phyloP scores from a whole-genome alignment of 257 asterid genomes.

The Marsdenia floribunda region DNA sequence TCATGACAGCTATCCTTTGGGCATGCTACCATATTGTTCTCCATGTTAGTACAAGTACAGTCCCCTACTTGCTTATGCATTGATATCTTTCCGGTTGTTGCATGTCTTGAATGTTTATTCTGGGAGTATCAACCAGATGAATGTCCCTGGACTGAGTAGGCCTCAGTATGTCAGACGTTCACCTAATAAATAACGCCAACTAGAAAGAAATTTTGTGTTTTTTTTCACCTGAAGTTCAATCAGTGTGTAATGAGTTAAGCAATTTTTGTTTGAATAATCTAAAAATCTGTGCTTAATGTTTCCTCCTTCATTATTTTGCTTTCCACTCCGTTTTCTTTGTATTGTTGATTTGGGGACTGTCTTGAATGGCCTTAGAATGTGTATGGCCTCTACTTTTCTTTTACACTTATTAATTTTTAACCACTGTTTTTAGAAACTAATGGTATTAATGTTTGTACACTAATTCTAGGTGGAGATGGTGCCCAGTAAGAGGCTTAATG shows the following conservation, averaged over 20 bases:
- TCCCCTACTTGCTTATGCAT: neutral
- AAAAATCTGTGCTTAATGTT: neutral
- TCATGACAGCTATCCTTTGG: neutral
- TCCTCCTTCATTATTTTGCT: neutral
- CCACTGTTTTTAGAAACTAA: neutral
- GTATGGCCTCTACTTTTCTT: neutral
- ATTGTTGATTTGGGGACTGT: neutral
- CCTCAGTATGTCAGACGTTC: neutral
- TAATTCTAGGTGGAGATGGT: constrained; percentile 89
- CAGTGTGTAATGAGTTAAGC: neutral
- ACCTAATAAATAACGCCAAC: neutral
- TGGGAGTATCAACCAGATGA: no score
- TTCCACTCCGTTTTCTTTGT: neutral
- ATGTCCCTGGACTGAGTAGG: neutral
- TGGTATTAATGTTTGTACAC: constrained; percentile 1
- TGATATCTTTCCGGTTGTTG: neutral
- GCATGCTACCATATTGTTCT: neutral
- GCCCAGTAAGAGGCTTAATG: constrained; percentile 94
- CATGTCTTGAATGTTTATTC: neutral
- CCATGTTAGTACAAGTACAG: no score
- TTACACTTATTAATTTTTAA: neutral
- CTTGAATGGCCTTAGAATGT: neutral
- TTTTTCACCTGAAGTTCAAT: neutral
- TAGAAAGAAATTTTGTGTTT: neutral
- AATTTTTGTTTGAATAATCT: neutral